Evolutionary conservation across 805 yeast genomes (phyloP).

Genomic region (Barnettozyma populi): DNA sequence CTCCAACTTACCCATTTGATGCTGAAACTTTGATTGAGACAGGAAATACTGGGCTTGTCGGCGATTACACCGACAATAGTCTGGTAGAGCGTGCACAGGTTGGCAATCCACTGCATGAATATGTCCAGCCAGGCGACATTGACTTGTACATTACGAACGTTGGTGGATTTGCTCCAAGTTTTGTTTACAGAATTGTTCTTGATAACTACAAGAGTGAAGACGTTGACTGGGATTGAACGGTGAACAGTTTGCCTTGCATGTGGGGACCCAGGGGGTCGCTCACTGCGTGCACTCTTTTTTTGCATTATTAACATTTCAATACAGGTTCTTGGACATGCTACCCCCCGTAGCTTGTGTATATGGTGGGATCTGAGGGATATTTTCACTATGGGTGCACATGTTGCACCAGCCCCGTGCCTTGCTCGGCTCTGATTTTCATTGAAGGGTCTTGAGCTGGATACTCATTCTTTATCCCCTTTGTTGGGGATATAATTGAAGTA

Average conservation of each 20-base stretch:
- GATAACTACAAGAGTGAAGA: constrained; percentile 91
- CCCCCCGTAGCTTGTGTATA: neutral
- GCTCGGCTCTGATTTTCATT: constrained; percentile 43
- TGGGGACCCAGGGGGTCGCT: neutral
- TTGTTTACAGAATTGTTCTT: constrained; percentile 89
- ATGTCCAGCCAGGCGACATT: constrained; percentile 88
- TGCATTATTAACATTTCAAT: neutral
- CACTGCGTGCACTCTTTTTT: neutral
- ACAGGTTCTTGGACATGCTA: neutral
- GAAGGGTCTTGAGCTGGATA: constrained; percentile 61
- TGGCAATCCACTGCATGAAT: constrained; percentile 85
- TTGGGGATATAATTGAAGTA: constrained; percentile 16
- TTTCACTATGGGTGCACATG: neutral
- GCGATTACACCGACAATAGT: constrained; percentile 65
- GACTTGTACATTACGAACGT: constrained; percentile 92
- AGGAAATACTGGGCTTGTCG: constrained; percentile 89
- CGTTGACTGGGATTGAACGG: constrained; percentile 45
- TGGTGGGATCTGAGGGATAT: neutral
- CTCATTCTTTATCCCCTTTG: constrained; percentile 7
- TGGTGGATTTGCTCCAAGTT: constrained; percentile 95
- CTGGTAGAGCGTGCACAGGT: constrained; percentile 72
- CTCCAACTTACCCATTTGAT: constrained; percentile 82
- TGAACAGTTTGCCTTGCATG: neutral
- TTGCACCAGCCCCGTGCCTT: constrained; percentile 50
- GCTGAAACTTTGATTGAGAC: constrained; percentile 83